Base-by-base conservation (phyloP, 768 basidiomycete species). In the Agrocybe praecox region DNA sequence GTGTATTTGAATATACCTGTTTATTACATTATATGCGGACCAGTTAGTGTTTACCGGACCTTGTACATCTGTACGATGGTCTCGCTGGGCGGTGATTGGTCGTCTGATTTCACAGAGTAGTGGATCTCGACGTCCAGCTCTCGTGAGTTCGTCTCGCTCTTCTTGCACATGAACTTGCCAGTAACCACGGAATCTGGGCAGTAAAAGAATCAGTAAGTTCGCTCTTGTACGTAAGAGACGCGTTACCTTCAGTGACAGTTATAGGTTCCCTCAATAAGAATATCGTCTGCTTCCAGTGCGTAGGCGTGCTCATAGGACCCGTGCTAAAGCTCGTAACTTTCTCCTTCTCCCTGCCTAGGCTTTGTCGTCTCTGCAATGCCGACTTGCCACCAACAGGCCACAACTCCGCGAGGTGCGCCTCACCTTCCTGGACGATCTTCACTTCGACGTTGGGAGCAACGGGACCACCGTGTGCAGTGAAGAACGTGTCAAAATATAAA, bases 211-310 rank as follows among this genome's bases (percentile, higher is more conserved):
- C 14, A 43, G 21, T n/a, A 19, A 15, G 4, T 17, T 17, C 22
- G 10, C 49, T 40, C 36, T 42, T 21, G 15, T 10, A 34, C 15
- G 17, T 21, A 7, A 26, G 26, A n/a, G 19, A 12, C 46, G 22
- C 72, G 83, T 15, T 40, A 89, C 92, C 92, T 76, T 91, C 87
- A 3, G 82, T 80, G 1, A 91, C 86, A n/a, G 71, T 66, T 51
- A 98, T 82, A 0, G 93, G 90, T 53, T 94, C 86, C 46, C 83
- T 77, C 55, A 99, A 78, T 62, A 98, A 71, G 72, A 99, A 97
- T 2, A 94, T 64, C 0, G 96, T 94, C 68, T 99, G 96, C 69
- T 94, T 95, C 96, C 96, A 98, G 69, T 99, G 96, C 23, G 96
- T 98, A 10, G 92, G 86, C 21, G 84, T 83, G 55, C 92, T 95